phyloP scores from a whole-genome alignment of 2,329 filamentous ascomycete species.

The Aspergillus sp. region DNA sequence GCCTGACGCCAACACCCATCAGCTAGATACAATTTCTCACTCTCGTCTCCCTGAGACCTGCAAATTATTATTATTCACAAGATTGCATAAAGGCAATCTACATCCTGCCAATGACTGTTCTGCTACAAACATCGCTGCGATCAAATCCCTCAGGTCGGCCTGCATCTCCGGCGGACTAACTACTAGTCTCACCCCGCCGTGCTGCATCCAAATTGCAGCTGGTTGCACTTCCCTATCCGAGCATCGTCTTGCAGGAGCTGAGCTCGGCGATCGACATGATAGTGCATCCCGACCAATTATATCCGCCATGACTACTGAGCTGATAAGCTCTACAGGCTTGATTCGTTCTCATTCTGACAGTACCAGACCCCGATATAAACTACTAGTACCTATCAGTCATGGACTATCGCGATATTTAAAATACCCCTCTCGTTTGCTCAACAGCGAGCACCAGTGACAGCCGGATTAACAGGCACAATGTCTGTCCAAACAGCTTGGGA shows the following conservation, averaged over 20 bases:
- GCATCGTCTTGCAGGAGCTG: conserved; percentile 3
- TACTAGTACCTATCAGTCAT: neutral
- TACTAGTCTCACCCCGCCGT: neutral
- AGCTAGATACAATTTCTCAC: no score
- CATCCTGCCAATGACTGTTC: neutral
- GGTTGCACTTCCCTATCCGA: neutral
- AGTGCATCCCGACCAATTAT: neutral
- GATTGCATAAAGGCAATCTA: no score
- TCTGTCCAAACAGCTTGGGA: conserved; percentile 51
- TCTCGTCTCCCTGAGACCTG: no score
- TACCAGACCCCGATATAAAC: neutral
- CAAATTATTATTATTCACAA: no score
- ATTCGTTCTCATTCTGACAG: neutral
- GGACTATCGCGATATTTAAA: neutral
- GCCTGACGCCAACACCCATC: no score
- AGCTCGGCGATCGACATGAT: neutral
- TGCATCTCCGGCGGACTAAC: neutral
- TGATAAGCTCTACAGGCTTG: conserved; percentile 5
- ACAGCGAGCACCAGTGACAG: neutral
- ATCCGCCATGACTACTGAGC: neutral
- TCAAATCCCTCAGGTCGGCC: neutral
- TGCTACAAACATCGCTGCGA: neutral
- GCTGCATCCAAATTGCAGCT: neutral
- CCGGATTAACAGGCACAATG: conserved; percentile 10
- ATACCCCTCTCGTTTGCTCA: neutral